These are phyloP conservation scores for Chalaropsis ovoidea DNA, from an alignment of 2,329 filamentous ascomycete genomes.

Conservation along the genomic window DNA sequence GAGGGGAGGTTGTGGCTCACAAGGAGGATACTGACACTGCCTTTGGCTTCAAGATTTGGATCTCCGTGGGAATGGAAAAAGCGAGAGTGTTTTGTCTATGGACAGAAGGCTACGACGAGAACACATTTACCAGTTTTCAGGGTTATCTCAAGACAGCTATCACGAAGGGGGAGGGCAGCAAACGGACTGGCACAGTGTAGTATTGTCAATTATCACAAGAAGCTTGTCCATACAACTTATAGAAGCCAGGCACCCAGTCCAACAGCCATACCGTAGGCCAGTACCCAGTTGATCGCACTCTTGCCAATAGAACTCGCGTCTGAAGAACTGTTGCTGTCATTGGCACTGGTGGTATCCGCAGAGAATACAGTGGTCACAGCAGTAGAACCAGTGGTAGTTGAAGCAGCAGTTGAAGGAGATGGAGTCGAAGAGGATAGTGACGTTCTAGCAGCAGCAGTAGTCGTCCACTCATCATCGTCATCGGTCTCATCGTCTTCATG, in stretches of 20 bases:
- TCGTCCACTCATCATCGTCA: not conserved
- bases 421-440: not conserved
- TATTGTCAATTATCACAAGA: not conserved
- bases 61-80: not conserved
- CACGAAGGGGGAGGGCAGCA: not conserved
- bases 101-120: conserved; percentile 62
- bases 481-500: not conserved
- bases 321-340: not conserved
- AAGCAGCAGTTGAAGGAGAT: not conserved
- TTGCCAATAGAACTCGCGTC: not conserved
- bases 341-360: not conserved
- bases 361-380: not conserved
- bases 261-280: not conserved
- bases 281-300: not conserved
- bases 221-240: not conserved
- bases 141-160: conserved; percentile 54
- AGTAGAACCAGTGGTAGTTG: not conserved
- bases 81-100: conserved; percentile 36
- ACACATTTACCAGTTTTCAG: conserved; percentile 77
- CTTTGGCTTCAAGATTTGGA: conserved; percentile 25
- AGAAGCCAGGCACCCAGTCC: not conserved
- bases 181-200: too few relatives aligned
- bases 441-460: not conserved
- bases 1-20: conserved; percentile 26
- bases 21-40: conserved; percentile 16